Conservation (phyloP, 495 filamentous ascomycete species). For the Tuber magnatum region DNA sequence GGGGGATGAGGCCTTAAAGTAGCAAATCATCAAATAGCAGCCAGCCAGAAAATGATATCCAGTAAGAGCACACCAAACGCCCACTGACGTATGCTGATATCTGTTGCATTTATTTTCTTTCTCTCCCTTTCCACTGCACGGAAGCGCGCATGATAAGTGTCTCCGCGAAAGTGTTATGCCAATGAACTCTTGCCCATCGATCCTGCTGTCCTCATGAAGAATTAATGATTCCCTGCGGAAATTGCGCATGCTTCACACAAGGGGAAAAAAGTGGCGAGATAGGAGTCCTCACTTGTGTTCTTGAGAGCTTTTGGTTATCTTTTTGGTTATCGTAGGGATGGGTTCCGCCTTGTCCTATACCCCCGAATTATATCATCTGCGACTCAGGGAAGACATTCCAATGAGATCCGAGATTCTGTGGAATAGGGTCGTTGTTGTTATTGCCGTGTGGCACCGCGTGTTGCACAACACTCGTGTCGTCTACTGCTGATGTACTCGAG, state of each 20-base stretch:
- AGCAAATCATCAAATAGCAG: background rate
- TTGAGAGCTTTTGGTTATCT: background rate
- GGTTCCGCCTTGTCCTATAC: background rate
- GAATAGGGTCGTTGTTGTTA: background rate
- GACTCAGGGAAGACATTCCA: background rate
- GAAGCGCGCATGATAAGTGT: background rate
- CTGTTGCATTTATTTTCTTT: background rate
- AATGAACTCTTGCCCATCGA: background rate
- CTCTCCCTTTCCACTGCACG: background rate
- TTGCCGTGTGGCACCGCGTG: background rate
- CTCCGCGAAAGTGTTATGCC: background rate
- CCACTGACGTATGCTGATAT: background rate
- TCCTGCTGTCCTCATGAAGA: background rate
- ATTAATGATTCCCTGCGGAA: background rate
- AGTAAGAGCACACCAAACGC: background rate
- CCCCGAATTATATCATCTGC: background rate
- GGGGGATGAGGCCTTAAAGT: conserved; percentile 3
- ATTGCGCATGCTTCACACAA: background rate
- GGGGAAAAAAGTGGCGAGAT: background rate
- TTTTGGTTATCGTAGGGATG: background rate
- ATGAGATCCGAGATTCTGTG: background rate
- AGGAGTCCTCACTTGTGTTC: background rate
- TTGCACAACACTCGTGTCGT: background rate
- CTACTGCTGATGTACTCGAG: background rate
- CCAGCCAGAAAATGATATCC: background rate